These are phyloP conservation scores for Russula foetens DNA, from an alignment of 768 basidiomycete species.

Conservation along the genomic window DNA sequence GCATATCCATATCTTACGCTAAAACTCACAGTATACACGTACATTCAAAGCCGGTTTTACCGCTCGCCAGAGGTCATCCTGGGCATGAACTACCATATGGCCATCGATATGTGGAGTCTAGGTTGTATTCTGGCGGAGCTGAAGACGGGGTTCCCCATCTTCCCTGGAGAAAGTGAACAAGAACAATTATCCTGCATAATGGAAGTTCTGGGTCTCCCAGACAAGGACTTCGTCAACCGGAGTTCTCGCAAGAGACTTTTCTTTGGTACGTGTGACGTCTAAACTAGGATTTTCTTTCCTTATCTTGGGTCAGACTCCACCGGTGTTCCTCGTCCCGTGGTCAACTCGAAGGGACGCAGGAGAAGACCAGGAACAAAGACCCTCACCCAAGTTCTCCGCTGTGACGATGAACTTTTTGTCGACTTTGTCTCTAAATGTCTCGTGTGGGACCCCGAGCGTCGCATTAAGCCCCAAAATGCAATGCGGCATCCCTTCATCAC, in stretches of 20 bases:
- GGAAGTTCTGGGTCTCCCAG: slow-evolving; percentile 95
- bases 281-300: background rate
- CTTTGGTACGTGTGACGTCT: slow-evolving; percentile 58
- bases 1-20: background rate
- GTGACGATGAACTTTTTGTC: slow-evolving; percentile 90
- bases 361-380: slow-evolving; percentile 89
- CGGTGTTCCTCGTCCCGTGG: slow-evolving; percentile 85
- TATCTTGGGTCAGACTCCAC: slow-evolving; percentile 59
- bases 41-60: slow-evolving; percentile 99
- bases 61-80: slow-evolving; percentile 99
- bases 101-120: slow-evolving; percentile 99
- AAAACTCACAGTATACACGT: slow-evolving; percentile 80
- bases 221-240: slow-evolving; percentile 89
- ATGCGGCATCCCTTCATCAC: slow-evolving; percentile 86
- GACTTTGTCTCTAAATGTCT: slow-evolving; percentile 97
- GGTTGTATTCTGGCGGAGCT: slow-evolving; percentile 97
- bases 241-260: slow-evolving; percentile 92
- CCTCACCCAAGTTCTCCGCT: slow-evolving; percentile 79
- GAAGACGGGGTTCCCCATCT: slow-evolving; percentile 96
- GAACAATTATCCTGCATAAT: slow-evolving; percentile 98
- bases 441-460: slow-evolving; percentile 95
- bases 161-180: slow-evolving; percentile 98
- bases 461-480: slow-evolving; percentile 90
- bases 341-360: slow-evolving; percentile 93
- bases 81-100: slow-evolving; percentile 99